Evolutionary conservation across 2,329 filamentous ascomycete genomes (phyloP).

Genomic region (Plenodomus tracheiphilus): DNA sequence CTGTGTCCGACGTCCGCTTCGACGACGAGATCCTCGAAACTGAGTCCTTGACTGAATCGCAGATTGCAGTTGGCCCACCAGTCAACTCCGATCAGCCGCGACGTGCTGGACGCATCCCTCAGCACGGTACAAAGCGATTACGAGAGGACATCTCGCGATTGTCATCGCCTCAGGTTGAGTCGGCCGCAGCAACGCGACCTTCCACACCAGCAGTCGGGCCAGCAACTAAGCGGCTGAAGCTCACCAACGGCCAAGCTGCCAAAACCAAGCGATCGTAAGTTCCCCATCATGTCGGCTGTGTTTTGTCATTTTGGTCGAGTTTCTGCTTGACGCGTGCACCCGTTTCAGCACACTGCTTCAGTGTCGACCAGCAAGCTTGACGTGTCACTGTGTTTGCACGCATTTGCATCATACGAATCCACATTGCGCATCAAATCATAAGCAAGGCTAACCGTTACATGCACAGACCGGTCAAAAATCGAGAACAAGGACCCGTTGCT

Average conservation of each 20-base stretch:
- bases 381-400: slow-evolving; percentile 29
- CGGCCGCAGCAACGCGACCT: slow-evolving; percentile 36
- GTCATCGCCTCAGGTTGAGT: slow-evolving; percentile 38
- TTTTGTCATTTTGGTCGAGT: slow-evolving; percentile 14
- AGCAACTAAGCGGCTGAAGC: slow-evolving; percentile 39
- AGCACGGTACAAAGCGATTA: slow-evolving; percentile 35
- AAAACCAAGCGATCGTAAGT: slow-evolving; percentile 46
- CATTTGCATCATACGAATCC: slow-evolving; percentile 26
- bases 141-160: slow-evolving; percentile 34
- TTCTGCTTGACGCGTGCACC: slow-evolving; percentile 26
- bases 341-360: slow-evolving; percentile 29
- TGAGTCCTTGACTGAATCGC: slow-evolving; percentile 41
- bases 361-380: slow-evolving; percentile 38
- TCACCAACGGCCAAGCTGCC: slow-evolving; percentile 41
- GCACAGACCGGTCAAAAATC: slow-evolving; percentile 74
- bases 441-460: slow-evolving; percentile 36
- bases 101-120: slow-evolving; percentile 33
- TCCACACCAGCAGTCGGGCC: slow-evolving; percentile 38
- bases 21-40: slow-evolving; percentile 43
- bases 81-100: slow-evolving; percentile 35
- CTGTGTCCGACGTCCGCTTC: slow-evolving; percentile 39
- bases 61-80: slow-evolving; percentile 41
- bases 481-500: slow-evolving; percentile 64
- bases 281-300: slow-evolving; percentile 11
- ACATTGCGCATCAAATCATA: slow-evolving; percentile 25